phyloP scores from a whole-genome alignment of 805 yeast genomes.

The Suhomyces emberorum region DNA sequence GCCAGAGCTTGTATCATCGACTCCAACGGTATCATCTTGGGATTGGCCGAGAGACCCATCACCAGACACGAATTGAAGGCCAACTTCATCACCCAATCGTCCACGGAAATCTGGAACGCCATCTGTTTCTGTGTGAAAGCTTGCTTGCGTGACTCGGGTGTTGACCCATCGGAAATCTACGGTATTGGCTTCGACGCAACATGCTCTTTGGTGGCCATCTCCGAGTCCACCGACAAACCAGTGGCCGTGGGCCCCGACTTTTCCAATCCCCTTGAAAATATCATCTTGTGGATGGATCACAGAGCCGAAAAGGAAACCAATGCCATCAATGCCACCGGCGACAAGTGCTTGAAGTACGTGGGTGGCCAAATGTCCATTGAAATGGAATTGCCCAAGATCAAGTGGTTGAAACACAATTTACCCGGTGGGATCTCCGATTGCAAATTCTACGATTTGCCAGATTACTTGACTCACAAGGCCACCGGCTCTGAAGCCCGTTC shows the following conservation, averaged over 20 bases:
- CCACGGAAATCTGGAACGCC: slow-evolving; percentile 88
- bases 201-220: slow-evolving; percentile 84
- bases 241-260: slow-evolving; percentile 93
- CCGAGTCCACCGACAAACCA: slow-evolving; percentile 62
- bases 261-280: slow-evolving; percentile 66
- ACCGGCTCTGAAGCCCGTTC: slow-evolving; percentile 86
- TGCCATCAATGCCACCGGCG: slow-evolving; percentile 75
- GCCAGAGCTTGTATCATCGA: slow-evolving; percentile 94
- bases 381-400: slow-evolving; percentile 96
- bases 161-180: slow-evolving; percentile 62
- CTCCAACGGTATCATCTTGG: slow-evolving; percentile 74
- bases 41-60: slow-evolving; percentile 75
- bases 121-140: slow-evolving; percentile 79
- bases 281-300: slow-evolving; percentile 98
- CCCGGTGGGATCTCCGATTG: slow-evolving; percentile 55
- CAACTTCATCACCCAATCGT: slow-evolving; percentile 77
- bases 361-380: slow-evolving; percentile 98
- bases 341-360: slow-evolving; percentile 80
- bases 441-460: slow-evolving; percentile 90
- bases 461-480: slow-evolving; percentile 86
- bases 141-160: slow-evolving; percentile 69
- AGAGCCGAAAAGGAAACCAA: slow-evolving; percentile 82
- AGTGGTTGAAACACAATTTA: slow-evolving; percentile 89
- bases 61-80: slow-evolving; percentile 73
- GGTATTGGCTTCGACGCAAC: slow-evolving; percentile 98